Evolutionary conservation across 257 asterid species (phyloP), one percentile per base, ranked within the genome.

Genomic region (Rehmannia glutinosa): DNA sequence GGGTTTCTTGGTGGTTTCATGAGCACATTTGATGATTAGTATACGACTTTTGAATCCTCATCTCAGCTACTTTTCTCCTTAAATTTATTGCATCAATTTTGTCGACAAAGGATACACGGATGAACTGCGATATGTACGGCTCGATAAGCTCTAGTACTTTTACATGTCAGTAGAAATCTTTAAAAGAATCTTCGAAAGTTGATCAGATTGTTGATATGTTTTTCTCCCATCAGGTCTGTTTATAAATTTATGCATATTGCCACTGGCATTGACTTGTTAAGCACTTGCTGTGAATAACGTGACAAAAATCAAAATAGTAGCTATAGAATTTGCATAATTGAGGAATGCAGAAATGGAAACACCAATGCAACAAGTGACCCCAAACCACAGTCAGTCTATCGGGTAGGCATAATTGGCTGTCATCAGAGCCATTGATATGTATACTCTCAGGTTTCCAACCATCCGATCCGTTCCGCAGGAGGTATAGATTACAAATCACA

Each of bases 1-100:
- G 96, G 97, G 43, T 94, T 86, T 67, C 25, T 91, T 12, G 99
- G 99, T 35, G 99, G 99, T 73, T 87, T 85, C 81, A 70, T 94
- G 97, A 94, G 90, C 80, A 71, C 95, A 0, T 2, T 17, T 0
- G 96, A 94, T 2, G 88, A 82, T 0, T 91, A 87, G 74, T 17
- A n/a, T 32, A 32, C 21, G 45, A 52, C 21, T 28, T 15, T 51
- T 3, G n/a, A 64, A n/a, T n/a, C n/a, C n/a, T n/a, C 45, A 5
- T 32, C 55, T 32, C 27, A 42, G 36, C 49, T 27, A 35, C 45
- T 13, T 43, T 47, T 25, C 32, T 39, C 36, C 46, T 68, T 39
- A 42, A 33, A 25, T 74, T 52, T 71, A 52, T 57, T 24, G 61
- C 41, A 32, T 60, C 64, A 72, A 54, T 75, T 49, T 70, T 69